Evolutionary conservation across 495 filamentous ascomycete species (phyloP).

Genomic region (Trichoderma parareesei): DNA sequence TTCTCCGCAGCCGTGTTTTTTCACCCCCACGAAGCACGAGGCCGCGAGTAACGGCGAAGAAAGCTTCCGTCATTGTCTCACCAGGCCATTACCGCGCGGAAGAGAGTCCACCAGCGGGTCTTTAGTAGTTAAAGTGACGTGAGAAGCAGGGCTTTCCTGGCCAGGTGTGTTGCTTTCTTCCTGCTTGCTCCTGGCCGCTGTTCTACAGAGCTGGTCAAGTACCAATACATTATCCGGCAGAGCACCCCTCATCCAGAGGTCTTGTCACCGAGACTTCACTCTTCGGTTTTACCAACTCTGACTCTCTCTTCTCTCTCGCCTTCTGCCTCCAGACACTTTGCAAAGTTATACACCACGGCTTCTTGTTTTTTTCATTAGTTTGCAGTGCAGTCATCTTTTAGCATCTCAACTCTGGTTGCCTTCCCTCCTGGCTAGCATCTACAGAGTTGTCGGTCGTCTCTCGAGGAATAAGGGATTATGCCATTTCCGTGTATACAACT

Average conservation of each 20-base stretch:
- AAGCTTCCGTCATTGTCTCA: conserved; percentile 8
- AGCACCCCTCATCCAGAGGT: not conserved
- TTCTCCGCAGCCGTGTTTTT: conserved; percentile 2
- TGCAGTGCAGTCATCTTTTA: not conserved
- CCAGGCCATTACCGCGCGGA: conserved; percentile 7
- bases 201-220: conserved; percentile 2
- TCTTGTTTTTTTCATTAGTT: not conserved
- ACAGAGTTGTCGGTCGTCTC: not conserved
- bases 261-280: conserved; percentile 2
- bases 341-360: not conserved
- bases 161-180: not conserved
- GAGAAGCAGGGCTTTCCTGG: conserved; percentile 9
- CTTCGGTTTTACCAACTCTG: not conserved
- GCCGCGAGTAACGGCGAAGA: conserved; percentile 8
- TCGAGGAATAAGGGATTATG: not conserved
- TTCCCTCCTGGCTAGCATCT: not conserved
- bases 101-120: conserved; percentile 8
- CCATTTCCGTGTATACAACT: not conserved
- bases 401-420: not conserved
- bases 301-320: not conserved
- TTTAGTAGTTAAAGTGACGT: conserved; percentile 10
- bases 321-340: not conserved
- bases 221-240: conserved; percentile 8
- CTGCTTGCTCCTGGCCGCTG: conserved; percentile 4
- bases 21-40: conserved; percentile 1